Evolutionary conservation across 2,329 filamentous ascomycete genomes (phyloP).

Genomic region (Alternaria sp.): DNA sequence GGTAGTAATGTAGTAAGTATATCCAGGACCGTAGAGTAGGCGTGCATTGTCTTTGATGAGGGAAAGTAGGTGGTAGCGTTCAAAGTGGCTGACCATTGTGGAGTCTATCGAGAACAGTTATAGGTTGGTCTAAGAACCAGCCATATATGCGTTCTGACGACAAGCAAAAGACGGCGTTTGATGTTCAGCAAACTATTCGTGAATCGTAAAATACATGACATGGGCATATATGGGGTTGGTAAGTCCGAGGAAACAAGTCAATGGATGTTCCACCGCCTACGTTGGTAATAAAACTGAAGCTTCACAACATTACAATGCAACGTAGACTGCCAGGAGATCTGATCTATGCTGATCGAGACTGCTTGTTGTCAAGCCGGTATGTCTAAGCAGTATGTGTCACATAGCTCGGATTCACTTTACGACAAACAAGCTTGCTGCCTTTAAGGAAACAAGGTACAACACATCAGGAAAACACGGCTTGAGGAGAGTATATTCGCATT

Average conservation of each 20-base stretch:
- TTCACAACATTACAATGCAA: too few relatives aligned
- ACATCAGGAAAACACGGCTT: background rate
- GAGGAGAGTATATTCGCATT: conserved; percentile 16
- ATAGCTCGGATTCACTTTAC: background rate
- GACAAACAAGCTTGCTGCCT: background rate
- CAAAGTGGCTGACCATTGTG: background rate
- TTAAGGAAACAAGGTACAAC: background rate
- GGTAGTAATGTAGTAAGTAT: background rate
- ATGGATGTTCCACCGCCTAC: background rate
- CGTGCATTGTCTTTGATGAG: background rate
- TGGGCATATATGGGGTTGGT: background rate
- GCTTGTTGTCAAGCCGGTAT: background rate
- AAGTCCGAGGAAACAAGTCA: background rate
- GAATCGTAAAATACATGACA: background rate
- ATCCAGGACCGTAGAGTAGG: background rate
- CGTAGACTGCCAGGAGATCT: too few relatives aligned
- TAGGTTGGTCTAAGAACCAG: background rate
- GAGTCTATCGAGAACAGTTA: background rate
- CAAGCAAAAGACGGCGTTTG: background rate
- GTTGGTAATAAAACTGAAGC: too few relatives aligned
- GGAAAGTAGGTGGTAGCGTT: background rate
- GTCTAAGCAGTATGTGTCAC: background rate
- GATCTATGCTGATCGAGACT: background rate
- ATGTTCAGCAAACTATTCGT: background rate
- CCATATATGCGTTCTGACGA: background rate